Base-by-base conservation (phyloP, 1,284 basidiomycete species). In the Fomitopsis palustris region DNA sequence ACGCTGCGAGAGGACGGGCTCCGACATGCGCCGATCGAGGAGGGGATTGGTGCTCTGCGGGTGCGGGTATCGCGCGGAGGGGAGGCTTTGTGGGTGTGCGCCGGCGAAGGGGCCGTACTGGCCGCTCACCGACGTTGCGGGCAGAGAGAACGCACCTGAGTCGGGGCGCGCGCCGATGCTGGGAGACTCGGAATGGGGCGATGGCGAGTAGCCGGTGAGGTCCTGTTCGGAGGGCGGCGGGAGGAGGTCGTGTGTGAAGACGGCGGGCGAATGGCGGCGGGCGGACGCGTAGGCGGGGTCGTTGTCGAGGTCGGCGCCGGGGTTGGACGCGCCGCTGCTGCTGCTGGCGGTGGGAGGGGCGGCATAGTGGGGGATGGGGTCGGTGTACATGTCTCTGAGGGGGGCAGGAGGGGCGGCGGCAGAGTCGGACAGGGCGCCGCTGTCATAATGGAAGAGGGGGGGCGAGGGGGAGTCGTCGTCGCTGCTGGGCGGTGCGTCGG, bases 1-100 rank as follows among this genome's bases (percentile, higher is more conserved):
- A 27, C 65, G 63, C 29, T 58, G 62, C 25, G 65, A 65, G 62
- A 68, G 74, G 59, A 81, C 72, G 56, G 85, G 84, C 69, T 86
- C 85, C 66, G 85, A 86, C 82, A 86, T 84, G 70, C 85, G 82
- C 67, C 84, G 81, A 72, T 83, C 82, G 61, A 79, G 70, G 62
- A 51, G 72, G 69, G 76, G 66, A 70, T 73, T 75, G 38, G 12
- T 37, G 35, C 54, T 54, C 41, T 52, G 47, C 7, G 49, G 8
- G 37, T 53, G 38, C 59, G 12, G 64, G 53, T 19, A 63, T 61
- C 35, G 43, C 59, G 64, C 21, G 55, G n/a, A 39, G 63, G 69
- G 62, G 57, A 25, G 60, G 56, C 51, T 63, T 57, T 39, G 63
- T 3, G 41, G 58, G 16, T 51, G 47, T 39, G 55, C 41, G 33